Base-by-base conservation (phyloP, 2,329 filamentous ascomycete species). In the Xylariaceae sp. region DNA sequence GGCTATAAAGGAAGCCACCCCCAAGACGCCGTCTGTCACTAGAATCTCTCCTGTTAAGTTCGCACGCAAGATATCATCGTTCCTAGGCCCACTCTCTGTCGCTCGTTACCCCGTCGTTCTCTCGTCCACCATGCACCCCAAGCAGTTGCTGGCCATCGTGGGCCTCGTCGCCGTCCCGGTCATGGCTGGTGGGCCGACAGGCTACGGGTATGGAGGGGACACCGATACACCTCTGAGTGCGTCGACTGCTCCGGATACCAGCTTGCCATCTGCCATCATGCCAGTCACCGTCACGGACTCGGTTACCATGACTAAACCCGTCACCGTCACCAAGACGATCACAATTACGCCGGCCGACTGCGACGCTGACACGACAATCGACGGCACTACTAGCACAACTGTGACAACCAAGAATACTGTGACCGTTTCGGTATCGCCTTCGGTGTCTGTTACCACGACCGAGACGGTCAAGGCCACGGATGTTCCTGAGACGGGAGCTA, bases 241-340 rank as follows among this genome's bases (percentile, higher is more conserved):
- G 4, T 55, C 55, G 23, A 62, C 51, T 5, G 44, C 52, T n/a
- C 18, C 13, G 3, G 41, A 23, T 35, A 23, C 17, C 6, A 51
- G 34, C n/a, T 18, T 55, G 6, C 56, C 54, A 1, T 55, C 52
- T 47, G 35, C 47, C 37, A 52, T 44, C 9, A 41, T 54, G 17
- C 54, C 52, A 6, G 9, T 58, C 18, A 64, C 62, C 1, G 35
- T 60, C 39, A 62, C 60, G n/a, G 47, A 60, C 13, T 62, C 57
- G 9, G 13, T 60, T 35, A 62, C 60, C 3, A 13, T 64, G n/a
- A 62, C 60, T 34, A 58, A 47, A 23, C 55, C 61, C 0, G 34
- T 58, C 49, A 60, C 62, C 3, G 18, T 64, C 18, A 64, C 62
- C 8, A 51, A 58, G n/a, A 61, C 59, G 7, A 35, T 61, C 7